Base-by-base conservation (phyloP, 2,329 filamentous ascomycete genomes). In the Fusarium robinianum region DNA sequence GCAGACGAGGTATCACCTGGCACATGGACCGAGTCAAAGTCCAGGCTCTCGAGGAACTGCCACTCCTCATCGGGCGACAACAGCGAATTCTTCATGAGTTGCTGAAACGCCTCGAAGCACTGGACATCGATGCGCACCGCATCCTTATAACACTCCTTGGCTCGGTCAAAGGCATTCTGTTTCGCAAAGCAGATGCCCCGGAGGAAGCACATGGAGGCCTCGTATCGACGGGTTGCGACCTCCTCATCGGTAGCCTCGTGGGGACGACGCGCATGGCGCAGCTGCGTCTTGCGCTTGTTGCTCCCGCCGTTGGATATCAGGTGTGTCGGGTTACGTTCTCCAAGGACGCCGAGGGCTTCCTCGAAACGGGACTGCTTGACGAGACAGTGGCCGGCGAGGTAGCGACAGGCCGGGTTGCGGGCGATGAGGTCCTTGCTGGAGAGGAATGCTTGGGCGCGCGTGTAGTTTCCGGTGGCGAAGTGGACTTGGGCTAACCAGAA, bases 401-500 rank as follows among this genome's bases (percentile, higher is more conserved):
- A 99, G 63, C 87, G 85, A 66, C 92, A 96, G 37, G 90, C 88
- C 1, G 90, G 81, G 61, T 88, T 96, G 59, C 88, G 83, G 30
- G 81, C 72, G 58, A 94, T 81, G 51, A 97, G 81, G 66, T 95
- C 88, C 66, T 91, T 86, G 61, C 89, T 86, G 19, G 85, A 83
- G 50, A 99, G 83, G 55, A 96, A 88, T 16, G 88, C 81, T 61
- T 96, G 85, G 3, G 94, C 91, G 61, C 94, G 87, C 7, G 87
- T 94, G 69, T 95, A 96, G 74, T 97, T 96, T 60, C 90, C 91
- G 34, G 90, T 94, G 37, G 86, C 87, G 72, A 97, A 99, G 70
- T 99, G 92, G 24, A 96, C 90, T 71, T 97, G 92, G n/a, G 94
- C 94, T 29, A 99, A 85, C 87, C 90, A 96, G 65, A 96, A 96